Percentiles rank a stretch among this genome's conserved stretches.
Evolutionary conservation across 31 red algal genomes (phyloP).

Genomic region (Odonthalia washingtoniensis): DNA sequence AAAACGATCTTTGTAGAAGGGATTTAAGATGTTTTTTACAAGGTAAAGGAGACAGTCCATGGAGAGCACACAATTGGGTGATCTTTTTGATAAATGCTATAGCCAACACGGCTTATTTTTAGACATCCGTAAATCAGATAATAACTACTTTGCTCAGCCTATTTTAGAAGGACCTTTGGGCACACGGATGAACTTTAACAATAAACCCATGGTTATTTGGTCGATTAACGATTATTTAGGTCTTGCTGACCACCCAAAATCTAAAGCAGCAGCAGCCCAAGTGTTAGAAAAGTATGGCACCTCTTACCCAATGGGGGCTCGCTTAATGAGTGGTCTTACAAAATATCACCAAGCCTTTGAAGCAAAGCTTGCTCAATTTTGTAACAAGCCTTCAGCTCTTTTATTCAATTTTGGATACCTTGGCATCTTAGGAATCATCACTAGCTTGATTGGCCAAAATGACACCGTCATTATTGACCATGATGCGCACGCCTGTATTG

Average conservation of each 20-base stretch:
- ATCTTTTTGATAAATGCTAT: too few relatives aligned
- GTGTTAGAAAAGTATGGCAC: slow-evolving; percentile 7
- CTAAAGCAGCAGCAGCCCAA: slow-evolving; percentile 10
- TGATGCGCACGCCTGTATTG: slow-evolving; percentile 36
- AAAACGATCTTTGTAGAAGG: too few relatives aligned
- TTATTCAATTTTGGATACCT: slow-evolving; percentile 41
- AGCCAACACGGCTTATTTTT: too few relatives aligned
- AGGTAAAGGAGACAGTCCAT: too few relatives aligned
- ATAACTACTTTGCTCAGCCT: slow-evolving; percentile 10
- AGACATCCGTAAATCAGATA: not conserved
- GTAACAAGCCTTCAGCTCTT: slow-evolving; percentile 2
- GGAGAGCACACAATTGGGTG: too few relatives aligned
- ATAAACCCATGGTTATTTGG: slow-evolving; percentile 1
- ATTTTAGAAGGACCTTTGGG: slow-evolving; percentile 22
- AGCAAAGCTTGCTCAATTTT: slow-evolving; percentile 19
- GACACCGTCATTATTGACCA: slow-evolving; percentile 18
- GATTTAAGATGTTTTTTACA: too few relatives aligned
- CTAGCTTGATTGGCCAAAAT: not conserved
- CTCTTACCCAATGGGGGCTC: slow-evolving; percentile 33
- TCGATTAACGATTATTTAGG: slow-evolving; percentile 34
- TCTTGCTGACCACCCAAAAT: slow-evolving; percentile 15
- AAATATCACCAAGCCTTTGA: slow-evolving; percentile 17
- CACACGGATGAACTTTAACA: slow-evolving; percentile 26
- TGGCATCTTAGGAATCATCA: slow-evolving; percentile 9
- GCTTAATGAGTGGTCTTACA: slow-evolving; percentile 17